Percentiles rank a stretch among this genome's conserved stretches.
These are phyloP conservation scores for Albifimbria verrucaria DNA, from an alignment of 2,329 filamentous ascomycete species.

Conservation along the genomic window DNA sequence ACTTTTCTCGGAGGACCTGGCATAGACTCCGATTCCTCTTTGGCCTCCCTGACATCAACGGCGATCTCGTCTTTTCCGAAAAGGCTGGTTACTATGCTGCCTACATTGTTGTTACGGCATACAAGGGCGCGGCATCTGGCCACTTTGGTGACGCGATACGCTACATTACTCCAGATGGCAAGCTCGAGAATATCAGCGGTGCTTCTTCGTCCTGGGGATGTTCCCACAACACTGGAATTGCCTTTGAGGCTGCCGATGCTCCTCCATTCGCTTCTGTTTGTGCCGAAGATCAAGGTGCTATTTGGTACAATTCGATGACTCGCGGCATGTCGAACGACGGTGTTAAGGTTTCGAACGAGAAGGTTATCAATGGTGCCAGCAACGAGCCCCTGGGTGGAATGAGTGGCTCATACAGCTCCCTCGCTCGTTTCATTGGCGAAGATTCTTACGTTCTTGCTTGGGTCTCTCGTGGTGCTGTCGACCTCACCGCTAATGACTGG, in stretches of 20 bases:
- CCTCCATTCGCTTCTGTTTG: conserved; percentile 57
- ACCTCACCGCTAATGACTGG: conserved; percentile 54
- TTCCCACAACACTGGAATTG: conserved; percentile 63
- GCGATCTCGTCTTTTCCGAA: conserved; percentile 59
- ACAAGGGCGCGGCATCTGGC: conserved; percentile 49
- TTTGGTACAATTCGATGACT: conserved; percentile 61
- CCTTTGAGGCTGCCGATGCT: conserved; percentile 56
- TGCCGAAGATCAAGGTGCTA: conserved; percentile 59
- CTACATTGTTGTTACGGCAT: conserved; percentile 59
- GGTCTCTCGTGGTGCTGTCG: conserved; percentile 57
- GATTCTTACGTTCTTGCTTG: conserved; percentile 59
- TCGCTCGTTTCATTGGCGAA: conserved; percentile 50
- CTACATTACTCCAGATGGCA: conserved; percentile 46
- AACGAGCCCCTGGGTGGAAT: conserved; percentile 61
- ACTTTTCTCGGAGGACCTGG: conserved; percentile 56
- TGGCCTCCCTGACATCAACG: conserved; percentile 59
- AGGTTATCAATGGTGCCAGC: conserved; percentile 55
- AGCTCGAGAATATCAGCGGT: conserved; percentile 46
- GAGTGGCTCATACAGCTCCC: conserved; percentile 57
- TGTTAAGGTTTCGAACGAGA: conserved; percentile 60
- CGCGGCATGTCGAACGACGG: conserved; percentile 51
- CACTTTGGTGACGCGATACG: conserved; percentile 55
- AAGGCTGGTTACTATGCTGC: conserved; percentile 55
- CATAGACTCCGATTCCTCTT: conserved; percentile 42
- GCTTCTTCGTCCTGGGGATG: conserved; percentile 58